phyloP scores from a whole-genome alignment of 1,139 yeast species.

The Yamadazyma oceani region DNA sequence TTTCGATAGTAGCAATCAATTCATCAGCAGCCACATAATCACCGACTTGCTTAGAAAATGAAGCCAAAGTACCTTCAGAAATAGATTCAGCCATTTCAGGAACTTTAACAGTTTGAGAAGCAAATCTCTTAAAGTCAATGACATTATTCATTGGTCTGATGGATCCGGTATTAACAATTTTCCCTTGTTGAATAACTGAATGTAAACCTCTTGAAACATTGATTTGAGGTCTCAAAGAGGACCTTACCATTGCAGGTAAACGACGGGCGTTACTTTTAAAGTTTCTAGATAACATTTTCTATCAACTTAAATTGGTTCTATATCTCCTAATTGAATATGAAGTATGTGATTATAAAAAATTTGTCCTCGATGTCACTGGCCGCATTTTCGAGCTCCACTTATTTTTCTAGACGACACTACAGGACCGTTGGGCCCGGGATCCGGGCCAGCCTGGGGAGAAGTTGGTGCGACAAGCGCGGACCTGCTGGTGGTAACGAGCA shows the following conservation, averaged over 20 bases:
- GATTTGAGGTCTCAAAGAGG: conserved; percentile 14
- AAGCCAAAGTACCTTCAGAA: conserved; percentile 92
- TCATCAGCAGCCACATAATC: conserved; percentile 88
- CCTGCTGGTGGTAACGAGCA: no score
- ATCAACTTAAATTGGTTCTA: background rate
- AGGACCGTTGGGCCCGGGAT: no score
- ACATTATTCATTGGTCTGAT: conserved; percentile 2
- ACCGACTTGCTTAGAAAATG: conserved; percentile 79
- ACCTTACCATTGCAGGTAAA: conserved; percentile 16
- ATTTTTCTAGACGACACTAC: no score
- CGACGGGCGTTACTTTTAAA: conserved; percentile 19
- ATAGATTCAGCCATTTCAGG: conserved; percentile 99
- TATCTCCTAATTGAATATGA: background rate
- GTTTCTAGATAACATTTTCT: conserved; percentile 25
- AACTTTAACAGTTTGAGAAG: conserved; percentile 68
- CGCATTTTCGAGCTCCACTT: no score
- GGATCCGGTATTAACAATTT: conserved; percentile 4
- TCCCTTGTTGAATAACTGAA: conserved; percentile 6
- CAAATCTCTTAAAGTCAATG: conserved; percentile 35
- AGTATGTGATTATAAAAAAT: background rate
- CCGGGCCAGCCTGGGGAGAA: no score
- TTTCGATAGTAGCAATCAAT: conserved; percentile 93
- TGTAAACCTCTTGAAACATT: conserved; percentile 17
- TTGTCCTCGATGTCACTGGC: background rate
- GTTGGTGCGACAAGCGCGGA: no score